Base-by-base conservation (phyloP, 2,329 filamentous ascomycete species). In the Aspergillus sergii region DNA sequence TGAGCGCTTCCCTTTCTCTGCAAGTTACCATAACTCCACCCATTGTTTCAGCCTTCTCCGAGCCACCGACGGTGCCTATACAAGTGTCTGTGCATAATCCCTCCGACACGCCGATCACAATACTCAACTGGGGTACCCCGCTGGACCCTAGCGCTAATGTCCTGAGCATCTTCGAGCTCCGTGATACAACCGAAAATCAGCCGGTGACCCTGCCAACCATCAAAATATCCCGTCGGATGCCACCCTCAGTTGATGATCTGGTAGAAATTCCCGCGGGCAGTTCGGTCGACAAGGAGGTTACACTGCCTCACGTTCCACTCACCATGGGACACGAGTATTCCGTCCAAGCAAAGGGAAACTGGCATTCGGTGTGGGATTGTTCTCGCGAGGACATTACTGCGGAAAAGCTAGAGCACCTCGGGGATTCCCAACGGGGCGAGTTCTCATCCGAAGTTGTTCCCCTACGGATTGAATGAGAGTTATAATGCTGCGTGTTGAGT, bases 51-150 rank as follows among this genome's bases (percentile, higher is more conserved):
- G 16, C 53, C 19, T 36, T 62, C 12, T 58, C 68, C 11, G 58
- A 64, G 2, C 57, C 66, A 36, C 58, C 72, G 23, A 56, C 63
- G 12, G 57, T 74, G 23, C 68, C 70, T n/a, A 63, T 76, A 55
- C 67, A 69, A 32, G 70, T 75, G 39, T 65, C 70, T 1, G 60
- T 77, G 23, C 60, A 68, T 30, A 80, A 79, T 46, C 63, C 67
- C 1, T 69, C 72, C 0, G 55, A 69, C 5, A 56, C 68, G 2
- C 60, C 72, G 16, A 60, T 79, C 16, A 79, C 73, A 0, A 50
- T 81, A 6, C 67, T 81, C 4, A 72, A 67, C 63, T 81, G 78
- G 78, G 73, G 70, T 3, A 77, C 71, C 6, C 78, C 77, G 1
- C 68, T 80, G 4, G 79, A 80, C 57, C 63, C 69, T 8, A 66